These are phyloP conservation scores for Filosporella fistucella DNA, from an alignment of 495 filamentous ascomycete genomes.

Conservation along the genomic window DNA sequence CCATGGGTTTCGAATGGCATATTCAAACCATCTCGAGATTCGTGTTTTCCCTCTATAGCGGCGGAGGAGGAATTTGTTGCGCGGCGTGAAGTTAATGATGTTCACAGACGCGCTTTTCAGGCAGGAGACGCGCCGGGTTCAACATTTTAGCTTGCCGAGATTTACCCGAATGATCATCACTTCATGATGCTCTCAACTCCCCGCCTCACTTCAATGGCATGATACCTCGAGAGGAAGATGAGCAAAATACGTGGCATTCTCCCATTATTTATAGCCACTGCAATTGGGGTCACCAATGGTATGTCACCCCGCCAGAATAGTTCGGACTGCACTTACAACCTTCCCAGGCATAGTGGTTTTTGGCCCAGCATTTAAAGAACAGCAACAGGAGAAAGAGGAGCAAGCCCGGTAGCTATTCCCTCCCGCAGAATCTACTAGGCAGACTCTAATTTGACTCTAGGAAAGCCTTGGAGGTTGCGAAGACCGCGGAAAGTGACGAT, in stretches of 20 bases:
- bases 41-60: too few relatives aligned
- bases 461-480: slow-evolving; percentile 5
- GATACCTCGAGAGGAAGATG: slow-evolving; percentile 15
- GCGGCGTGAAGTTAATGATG: neutral
- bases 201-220: too few relatives aligned
- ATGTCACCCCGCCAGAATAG: neutral
- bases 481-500: neutral
- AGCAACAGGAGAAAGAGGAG: slow-evolving; percentile 26
- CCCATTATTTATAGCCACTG: slow-evolving; percentile 19
- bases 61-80: neutral
- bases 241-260: slow-evolving; percentile 23
- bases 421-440: neutral
- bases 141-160: too few relatives aligned
- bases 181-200: too few relatives aligned
- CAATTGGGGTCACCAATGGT: slow-evolving; percentile 23
- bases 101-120: neutral
- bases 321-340: neutral
- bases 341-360: slow-evolving; percentile 38
- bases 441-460: slow-evolving; percentile 5
- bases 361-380: slow-evolving; percentile 32
- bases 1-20: slow-evolving; percentile 35
- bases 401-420: neutral
- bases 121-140: too few relatives aligned
- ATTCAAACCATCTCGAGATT: too few relatives aligned
- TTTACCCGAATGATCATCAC: too few relatives aligned